phyloP scores from a whole-genome alignment of 805 yeast species.

The Wickerhamiella slavikovae region DNA sequence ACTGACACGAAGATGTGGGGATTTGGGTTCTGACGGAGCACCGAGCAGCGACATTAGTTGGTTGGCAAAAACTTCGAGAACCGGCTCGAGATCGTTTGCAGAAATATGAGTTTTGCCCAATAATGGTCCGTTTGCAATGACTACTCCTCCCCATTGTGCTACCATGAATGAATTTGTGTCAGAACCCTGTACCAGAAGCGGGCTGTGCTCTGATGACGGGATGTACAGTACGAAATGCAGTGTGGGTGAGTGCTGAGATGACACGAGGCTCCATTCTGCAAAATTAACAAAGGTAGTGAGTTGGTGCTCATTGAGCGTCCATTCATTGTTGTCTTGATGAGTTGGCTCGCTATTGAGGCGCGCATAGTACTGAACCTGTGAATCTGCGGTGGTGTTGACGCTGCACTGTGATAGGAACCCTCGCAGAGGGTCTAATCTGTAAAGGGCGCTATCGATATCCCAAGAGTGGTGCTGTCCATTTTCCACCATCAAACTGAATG shows the following conservation, averaged over 20 bases:
- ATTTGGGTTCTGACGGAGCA: constrained; percentile 33
- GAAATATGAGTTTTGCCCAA: constrained; percentile 15
- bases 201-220: constrained; percentile 30
- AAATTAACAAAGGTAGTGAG: constrained; percentile 62
- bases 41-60: constrained; percentile 63
- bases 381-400: constrained; percentile 55
- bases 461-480: constrained; percentile 36
- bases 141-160: constrained; percentile 83
- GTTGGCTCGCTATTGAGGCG: constrained; percentile 14
- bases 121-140: constrained; percentile 30
- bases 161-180: constrained; percentile 42
- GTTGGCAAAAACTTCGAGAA: constrained; percentile 48
- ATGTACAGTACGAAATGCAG: constrained; percentile 53
- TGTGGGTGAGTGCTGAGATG: constrained; percentile 37
- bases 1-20: constrained; percentile 40
- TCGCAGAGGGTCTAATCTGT: constrained; percentile 36
- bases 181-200: constrained; percentile 26
- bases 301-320: constrained; percentile 27
- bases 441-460: constrained; percentile 42
- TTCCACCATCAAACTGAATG: constrained; percentile 55
- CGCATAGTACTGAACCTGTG: constrained; percentile 59
- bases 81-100: constrained; percentile 28
- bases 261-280: constrained; percentile 61
- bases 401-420: constrained; percentile 27
- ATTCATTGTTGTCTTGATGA: constrained; percentile 9